Conservation (phyloP, 1,284 basidiomycete genomes). For the Cerioporus squamosus region DNA sequence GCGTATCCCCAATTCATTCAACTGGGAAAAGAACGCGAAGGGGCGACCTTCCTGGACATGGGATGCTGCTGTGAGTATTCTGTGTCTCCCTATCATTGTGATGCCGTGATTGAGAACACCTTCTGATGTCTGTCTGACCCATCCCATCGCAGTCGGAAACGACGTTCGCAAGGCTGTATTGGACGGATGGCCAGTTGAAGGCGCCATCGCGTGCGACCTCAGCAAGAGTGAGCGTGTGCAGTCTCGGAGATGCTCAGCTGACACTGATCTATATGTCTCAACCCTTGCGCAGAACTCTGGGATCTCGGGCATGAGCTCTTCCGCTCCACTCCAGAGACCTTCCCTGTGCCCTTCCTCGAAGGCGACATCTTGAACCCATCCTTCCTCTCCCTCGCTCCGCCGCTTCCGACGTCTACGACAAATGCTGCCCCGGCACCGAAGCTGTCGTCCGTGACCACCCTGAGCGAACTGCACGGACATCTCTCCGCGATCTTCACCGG, state of each 20-base stretch:
- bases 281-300: constrained; percentile 34
- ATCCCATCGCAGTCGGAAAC: constrained; percentile 41
- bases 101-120: not conserved
- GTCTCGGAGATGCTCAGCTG: not conserved
- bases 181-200: constrained; percentile 41
- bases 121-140: not conserved
- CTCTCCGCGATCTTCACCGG: constrained; percentile 48
- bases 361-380: constrained; percentile 46
- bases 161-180: constrained; percentile 44
- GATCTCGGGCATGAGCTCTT: constrained; percentile 35
- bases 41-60: constrained; percentile 49
- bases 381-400: constrained; percentile 32
- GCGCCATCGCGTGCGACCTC: constrained; percentile 39
- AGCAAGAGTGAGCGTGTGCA: constrained; percentile 28
- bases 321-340: constrained; percentile 36
- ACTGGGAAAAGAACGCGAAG: constrained; percentile 39
- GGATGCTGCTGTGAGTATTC: constrained; percentile 51
- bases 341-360: constrained; percentile 45
- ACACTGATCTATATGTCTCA: constrained; percentile 29
- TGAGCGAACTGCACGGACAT: constrained; percentile 45
- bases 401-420: constrained; percentile 30
- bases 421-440: constrained; percentile 28
- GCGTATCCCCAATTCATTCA: constrained; percentile 32
- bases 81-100: not conserved
- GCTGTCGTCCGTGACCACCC: constrained; percentile 37